A percentile compares a stretch with the other conserved stretches of the same genome.
Conservation (phyloP, 2,329 filamentous ascomycete genomes). For the Alternaria rosae region DNA sequence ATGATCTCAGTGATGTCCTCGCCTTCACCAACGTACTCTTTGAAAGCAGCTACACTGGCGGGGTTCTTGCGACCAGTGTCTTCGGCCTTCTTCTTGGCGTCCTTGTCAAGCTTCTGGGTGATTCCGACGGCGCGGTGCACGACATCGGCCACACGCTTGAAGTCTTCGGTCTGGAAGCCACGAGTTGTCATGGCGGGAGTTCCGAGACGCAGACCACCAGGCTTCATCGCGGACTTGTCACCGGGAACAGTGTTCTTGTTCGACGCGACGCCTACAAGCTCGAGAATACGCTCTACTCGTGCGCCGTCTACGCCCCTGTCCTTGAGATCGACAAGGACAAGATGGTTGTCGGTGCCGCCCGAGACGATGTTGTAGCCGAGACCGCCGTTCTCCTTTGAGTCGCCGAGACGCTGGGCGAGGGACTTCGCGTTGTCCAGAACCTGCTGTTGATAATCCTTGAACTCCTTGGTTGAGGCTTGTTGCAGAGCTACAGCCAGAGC, state of each 20-base stretch:
- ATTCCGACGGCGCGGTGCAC: conserved; percentile 53
- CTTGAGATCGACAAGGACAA: conserved; percentile 94
- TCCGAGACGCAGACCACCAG: conserved; percentile 93
- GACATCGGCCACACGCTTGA: conserved; percentile 68
- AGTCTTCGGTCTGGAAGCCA: conserved; percentile 91
- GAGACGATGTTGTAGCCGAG: conserved; percentile 94
- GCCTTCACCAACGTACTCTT: conserved; percentile 52
- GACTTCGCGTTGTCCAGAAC: conserved; percentile 94
- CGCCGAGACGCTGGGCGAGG: conserved; percentile 73
- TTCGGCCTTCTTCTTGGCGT: conserved; percentile 49
- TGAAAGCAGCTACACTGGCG: conserved; percentile 50
- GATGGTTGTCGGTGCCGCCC: conserved; percentile 96
- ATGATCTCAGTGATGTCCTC: conserved; percentile 53
- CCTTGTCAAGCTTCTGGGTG: conserved; percentile 52
- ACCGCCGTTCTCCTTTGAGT: conserved; percentile 72
- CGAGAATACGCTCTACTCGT: conserved; percentile 92
- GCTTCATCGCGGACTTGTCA: conserved; percentile 95
- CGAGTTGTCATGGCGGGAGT: conserved; percentile 97
- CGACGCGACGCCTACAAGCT: conserved; percentile 98
- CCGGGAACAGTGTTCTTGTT: conserved; percentile 99
- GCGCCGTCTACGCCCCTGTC: conserved; percentile 88
- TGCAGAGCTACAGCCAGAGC: conserved; percentile 93
- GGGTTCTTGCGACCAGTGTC: conserved; percentile 49
- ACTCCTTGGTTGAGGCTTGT: conserved; percentile 89
- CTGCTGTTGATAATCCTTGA: conserved; percentile 91